Conservation (phyloP, 768 basidiomycete species). For the Polyporus arcularius region DNA sequence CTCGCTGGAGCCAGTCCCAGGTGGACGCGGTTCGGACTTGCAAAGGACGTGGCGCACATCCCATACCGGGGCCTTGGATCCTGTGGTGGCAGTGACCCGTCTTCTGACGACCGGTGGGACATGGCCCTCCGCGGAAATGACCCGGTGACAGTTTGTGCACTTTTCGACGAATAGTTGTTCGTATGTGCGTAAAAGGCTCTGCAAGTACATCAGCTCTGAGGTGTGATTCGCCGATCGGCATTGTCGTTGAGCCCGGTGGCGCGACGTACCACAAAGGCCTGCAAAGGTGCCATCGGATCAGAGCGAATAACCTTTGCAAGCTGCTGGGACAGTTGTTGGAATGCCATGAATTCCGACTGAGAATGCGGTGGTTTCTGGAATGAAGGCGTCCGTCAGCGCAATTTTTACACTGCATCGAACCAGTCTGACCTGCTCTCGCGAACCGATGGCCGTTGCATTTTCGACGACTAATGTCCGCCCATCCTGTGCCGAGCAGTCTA, state of each 20-base stretch:
- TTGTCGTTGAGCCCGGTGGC: not conserved
- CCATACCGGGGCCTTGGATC: slow-evolving; percentile 32
- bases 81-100: slow-evolving; percentile 43
- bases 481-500: slow-evolving; percentile 30
- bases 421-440: slow-evolving; percentile 62
- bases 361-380: slow-evolving; percentile 65
- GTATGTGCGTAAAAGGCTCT: slow-evolving; percentile 60
- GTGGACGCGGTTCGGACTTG: slow-evolving; percentile 8
- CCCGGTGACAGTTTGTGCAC: slow-evolving; percentile 61
- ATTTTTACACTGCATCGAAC: not conserved
- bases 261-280: slow-evolving; percentile 49
- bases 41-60: slow-evolving; percentile 15
- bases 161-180: slow-evolving; percentile 59
- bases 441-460: slow-evolving; percentile 69
- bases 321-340: slow-evolving; percentile 66
- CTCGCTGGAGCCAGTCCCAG: not conserved
- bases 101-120: slow-evolving; percentile 63
- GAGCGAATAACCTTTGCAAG: slow-evolving; percentile 59
- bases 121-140: slow-evolving; percentile 70
- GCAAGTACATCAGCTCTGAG: slow-evolving; percentile 3
- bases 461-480: slow-evolving; percentile 49
- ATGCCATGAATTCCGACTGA: slow-evolving; percentile 67
- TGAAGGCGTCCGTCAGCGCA: slow-evolving; percentile 5
- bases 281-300: slow-evolving; percentile 53
- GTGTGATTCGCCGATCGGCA: not conserved